phyloP scores from a whole-genome alignment of 2,329 filamentous ascomycete genomes.

The Beauveria sp. region DNA sequence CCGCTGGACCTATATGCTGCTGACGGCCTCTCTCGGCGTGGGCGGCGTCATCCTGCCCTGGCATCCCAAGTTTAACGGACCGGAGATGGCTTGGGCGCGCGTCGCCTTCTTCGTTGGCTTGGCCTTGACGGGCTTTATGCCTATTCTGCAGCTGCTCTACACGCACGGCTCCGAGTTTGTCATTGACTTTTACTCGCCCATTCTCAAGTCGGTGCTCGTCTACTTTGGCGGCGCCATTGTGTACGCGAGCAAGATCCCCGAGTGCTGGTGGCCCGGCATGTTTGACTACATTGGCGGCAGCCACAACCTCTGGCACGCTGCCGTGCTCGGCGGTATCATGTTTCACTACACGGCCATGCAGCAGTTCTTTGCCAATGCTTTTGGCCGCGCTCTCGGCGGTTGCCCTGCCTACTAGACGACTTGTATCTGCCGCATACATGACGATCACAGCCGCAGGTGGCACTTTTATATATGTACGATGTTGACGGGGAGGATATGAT shows the following conservation, averaged over 20 bases:
- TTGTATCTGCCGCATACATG: not conserved
- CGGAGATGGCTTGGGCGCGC: conserved; percentile 86
- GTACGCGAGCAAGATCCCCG: conserved; percentile 87
- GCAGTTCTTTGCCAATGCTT: conserved; percentile 77
- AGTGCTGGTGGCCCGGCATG: conserved; percentile 83
- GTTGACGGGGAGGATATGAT: not conserved
- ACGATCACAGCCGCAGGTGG: not conserved
- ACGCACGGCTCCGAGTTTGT: conserved; percentile 75
- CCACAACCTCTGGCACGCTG: conserved; percentile 96
- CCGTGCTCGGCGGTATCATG: conserved; percentile 89
- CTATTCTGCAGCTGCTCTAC: conserved; percentile 73
- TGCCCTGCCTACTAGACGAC: conserved; percentile 41
- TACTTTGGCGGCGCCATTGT: conserved; percentile 79
- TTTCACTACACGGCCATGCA: conserved; percentile 98
- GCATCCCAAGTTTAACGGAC: conserved; percentile 89
- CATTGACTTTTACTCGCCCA: conserved; percentile 80
- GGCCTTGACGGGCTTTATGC: conserved; percentile 80
- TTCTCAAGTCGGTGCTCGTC: conserved; percentile 77
- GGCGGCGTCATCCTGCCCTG: conserved; percentile 88
- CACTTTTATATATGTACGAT: not conserved
- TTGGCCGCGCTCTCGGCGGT: conserved; percentile 56
- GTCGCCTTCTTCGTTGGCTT: conserved; percentile 88
- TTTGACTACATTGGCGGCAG: conserved; percentile 95
- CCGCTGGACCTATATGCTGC: conserved; percentile 76
- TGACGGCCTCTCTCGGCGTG: conserved; percentile 74